Conservation (phyloP, 805 yeast genomes). For the Candida boleticola region DNA sequence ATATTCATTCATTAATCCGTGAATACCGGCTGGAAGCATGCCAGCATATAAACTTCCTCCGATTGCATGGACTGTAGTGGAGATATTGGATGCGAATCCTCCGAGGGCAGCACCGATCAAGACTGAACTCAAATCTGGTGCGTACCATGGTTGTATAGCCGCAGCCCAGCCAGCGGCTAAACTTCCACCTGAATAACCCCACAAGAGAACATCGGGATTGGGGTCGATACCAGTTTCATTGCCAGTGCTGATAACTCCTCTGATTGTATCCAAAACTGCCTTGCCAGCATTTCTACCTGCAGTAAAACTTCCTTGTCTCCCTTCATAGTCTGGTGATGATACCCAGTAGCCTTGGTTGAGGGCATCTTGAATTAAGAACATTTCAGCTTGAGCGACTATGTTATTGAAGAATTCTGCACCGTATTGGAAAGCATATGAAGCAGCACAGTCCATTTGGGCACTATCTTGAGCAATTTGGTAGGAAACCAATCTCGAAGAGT, state of each 20-base stretch:
- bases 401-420: slow-evolving; percentile 10
- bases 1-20: slow-evolving; percentile 23
- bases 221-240: slow-evolving; percentile 14
- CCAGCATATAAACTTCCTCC: slow-evolving; percentile 24
- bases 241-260: slow-evolving; percentile 14
- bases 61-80: slow-evolving; percentile 16
- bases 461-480: slow-evolving; percentile 23
- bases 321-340: slow-evolving; percentile 17
- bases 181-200: slow-evolving; percentile 28
- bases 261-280: slow-evolving; percentile 14
- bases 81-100: slow-evolving; percentile 25
- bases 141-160: slow-evolving; percentile 20
- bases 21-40: slow-evolving; percentile 20
- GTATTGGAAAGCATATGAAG: slow-evolving; percentile 17
- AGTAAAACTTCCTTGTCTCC: slow-evolving; percentile 13
- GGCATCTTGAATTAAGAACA: slow-evolving; percentile 13
- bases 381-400: slow-evolving; percentile 8
- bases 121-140: slow-evolving; percentile 20
- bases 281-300: slow-evolving; percentile 14
- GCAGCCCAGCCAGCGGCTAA: slow-evolving; percentile 25
- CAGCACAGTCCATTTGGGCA: slow-evolving; percentile 16
- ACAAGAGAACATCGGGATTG: slow-evolving; percentile 11
- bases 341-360: slow-evolving; percentile 15
- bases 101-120: slow-evolving; percentile 28
- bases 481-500: slow-evolving; percentile 18